Evolutionary conservation across 139 green algal genomes (phyloP).

Genomic region (Mesostigma viride): DNA sequence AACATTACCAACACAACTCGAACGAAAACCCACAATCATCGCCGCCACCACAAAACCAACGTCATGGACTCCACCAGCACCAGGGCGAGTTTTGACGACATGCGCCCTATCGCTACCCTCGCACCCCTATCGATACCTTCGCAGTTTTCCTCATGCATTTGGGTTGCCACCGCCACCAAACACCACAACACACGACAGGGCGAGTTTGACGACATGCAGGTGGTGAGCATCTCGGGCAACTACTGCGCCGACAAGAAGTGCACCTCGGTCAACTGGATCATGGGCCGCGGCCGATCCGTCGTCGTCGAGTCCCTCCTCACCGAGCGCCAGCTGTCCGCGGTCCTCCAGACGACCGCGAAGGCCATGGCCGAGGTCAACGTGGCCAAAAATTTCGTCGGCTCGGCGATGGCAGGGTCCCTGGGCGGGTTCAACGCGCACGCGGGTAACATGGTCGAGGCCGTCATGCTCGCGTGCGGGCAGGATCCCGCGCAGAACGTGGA

Average conservation of each 20-base stretch:
- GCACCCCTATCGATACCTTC: too few relatives aligned
- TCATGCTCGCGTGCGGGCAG: neutral
- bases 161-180: too few relatives aligned
- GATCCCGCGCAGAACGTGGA: neutral
- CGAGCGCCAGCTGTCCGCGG: neutral
- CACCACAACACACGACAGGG: too few relatives aligned
- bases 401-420: neutral
- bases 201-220: neutral
- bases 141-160: too few relatives aligned
- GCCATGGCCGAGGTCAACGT: neutral
- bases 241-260: neutral
- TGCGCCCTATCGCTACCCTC: too few relatives aligned
- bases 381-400: neutral
- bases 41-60: too few relatives aligned
- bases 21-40: too few relatives aligned
- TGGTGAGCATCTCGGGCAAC: slow-evolving; percentile 3
- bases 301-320: neutral
- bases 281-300: neutral
- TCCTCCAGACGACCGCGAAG: neutral
- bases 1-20: too few relatives aligned
- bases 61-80: too few relatives aligned
- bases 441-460: neutral
- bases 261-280: neutral
- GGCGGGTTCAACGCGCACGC: slow-evolving; percentile 7
- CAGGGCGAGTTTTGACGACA: too few relatives aligned